Conservation (phyloP, 2,329 filamentous ascomycete species). For the Cladophialophora psammophila region DNA sequence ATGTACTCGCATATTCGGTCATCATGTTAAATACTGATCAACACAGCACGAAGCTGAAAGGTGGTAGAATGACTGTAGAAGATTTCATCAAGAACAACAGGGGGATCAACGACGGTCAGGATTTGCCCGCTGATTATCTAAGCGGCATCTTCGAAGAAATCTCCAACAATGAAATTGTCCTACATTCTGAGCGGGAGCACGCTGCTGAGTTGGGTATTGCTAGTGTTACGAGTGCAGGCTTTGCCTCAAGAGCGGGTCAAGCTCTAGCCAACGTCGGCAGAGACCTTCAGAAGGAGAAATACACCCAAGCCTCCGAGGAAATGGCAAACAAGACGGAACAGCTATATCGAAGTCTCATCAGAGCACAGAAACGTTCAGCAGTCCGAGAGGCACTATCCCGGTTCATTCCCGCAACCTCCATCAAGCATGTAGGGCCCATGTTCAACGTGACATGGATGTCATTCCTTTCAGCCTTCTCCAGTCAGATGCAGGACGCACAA, state of each 20-base stretch:
- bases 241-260: constrained; percentile 84
- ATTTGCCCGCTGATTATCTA: constrained; percentile 92
- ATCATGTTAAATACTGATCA: constrained; percentile 96
- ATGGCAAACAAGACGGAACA: constrained; percentile 83
- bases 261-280: constrained; percentile 90
- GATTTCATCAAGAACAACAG: constrained; percentile 99
- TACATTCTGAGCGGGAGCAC: constrained; percentile 88
- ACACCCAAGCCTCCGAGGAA: constrained; percentile 93
- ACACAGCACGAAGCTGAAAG: constrained; percentile 85
- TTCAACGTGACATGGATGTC: constrained; percentile 99
- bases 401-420: constrained; percentile 92
- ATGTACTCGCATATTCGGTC: constrained; percentile 93
- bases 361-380: constrained; percentile 83
- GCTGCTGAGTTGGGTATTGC: constrained; percentile 78
- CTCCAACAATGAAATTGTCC: constrained; percentile 85
- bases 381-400: constrained; percentile 70
- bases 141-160: constrained; percentile 92
- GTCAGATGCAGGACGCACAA: constrained; percentile 89
- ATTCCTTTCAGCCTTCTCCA: constrained; percentile 91
- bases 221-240: constrained; percentile 67
- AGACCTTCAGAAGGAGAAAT: constrained; percentile 90
- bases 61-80: constrained; percentile 87
- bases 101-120: constrained; percentile 95
- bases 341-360: constrained; percentile 90
- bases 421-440: constrained; percentile 96